These are phyloP conservation scores for Choanephora cucurbitarum DNA, from an alignment of 371 early-diverging fungal species.

Conservation along the genomic window DNA sequence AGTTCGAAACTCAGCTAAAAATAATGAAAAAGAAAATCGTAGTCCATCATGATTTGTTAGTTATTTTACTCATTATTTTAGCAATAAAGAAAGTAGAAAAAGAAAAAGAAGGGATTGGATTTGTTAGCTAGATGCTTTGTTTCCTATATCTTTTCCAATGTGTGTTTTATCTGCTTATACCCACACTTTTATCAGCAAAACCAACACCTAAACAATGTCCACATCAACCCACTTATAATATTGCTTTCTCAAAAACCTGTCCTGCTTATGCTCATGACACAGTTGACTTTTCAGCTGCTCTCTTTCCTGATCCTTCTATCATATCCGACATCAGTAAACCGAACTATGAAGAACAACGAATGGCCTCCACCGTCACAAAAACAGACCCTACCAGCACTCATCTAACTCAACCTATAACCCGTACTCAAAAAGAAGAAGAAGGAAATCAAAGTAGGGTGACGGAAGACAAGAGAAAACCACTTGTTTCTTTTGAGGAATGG, in stretches of 20 bases:
- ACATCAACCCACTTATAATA: slow-evolving; percentile 24
- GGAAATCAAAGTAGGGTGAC: background rate
- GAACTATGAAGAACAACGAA: background rate
- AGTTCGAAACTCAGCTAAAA: no score
- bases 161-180: background rate
- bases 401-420: background rate
- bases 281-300: slow-evolving; percentile 17
- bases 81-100: no score
- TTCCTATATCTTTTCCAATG: background rate
- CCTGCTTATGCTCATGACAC: slow-evolving; percentile 24
- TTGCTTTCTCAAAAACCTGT: slow-evolving; percentile 21
- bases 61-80: background rate
- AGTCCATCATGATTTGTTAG: no score
- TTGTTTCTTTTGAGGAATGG: slow-evolving; percentile 48
- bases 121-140: background rate
- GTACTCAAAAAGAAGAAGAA: background rate
- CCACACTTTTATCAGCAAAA: slow-evolving; percentile 1
- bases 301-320: slow-evolving; percentile 20
- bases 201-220: slow-evolving; percentile 20
- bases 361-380: background rate
- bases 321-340: slow-evolving; percentile 11
- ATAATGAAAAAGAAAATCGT: no score
- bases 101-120: background rate
- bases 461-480: slow-evolving; percentile 11
- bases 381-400: background rate